A percentile compares a stretch with the other conserved stretches of the same genome.
Conservation (phyloP, 1,284 basidiomycete species). For the Heterobasidion occidentale region DNA sequence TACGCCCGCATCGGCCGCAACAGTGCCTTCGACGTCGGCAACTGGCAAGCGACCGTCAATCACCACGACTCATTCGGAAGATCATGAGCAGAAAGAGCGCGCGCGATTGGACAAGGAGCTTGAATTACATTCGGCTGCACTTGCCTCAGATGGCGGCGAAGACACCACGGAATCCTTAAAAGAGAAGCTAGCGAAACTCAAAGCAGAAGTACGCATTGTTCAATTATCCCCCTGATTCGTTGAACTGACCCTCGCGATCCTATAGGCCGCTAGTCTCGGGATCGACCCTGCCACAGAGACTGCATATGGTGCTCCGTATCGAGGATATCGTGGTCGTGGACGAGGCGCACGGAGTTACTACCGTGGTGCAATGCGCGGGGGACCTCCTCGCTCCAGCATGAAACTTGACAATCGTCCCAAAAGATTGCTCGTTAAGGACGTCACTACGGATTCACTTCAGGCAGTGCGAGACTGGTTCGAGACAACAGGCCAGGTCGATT, state of each 20-base stretch:
- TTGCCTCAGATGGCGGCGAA: slow-evolving; percentile 22
- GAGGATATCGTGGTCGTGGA: slow-evolving; percentile 68
- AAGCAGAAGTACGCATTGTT: slow-evolving; percentile 59
- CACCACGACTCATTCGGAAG: slow-evolving; percentile 24
- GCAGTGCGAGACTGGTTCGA: slow-evolving; percentile 79
- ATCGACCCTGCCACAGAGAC: slow-evolving; percentile 31
- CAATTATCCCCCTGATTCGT: neutral
- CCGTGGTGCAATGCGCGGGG: slow-evolving; percentile 59
- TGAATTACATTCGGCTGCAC: slow-evolving; percentile 47
- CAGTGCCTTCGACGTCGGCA: slow-evolving; percentile 14
- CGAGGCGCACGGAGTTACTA: slow-evolving; percentile 53
- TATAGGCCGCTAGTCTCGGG: slow-evolving; percentile 74
- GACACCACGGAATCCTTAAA: slow-evolving; percentile 69
- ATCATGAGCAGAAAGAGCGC: slow-evolving; percentile 45
- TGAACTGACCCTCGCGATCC: slow-evolving; percentile 5
- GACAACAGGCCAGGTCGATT: slow-evolving; percentile 63
- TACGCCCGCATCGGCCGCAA: slow-evolving; percentile 21
- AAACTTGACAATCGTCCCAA: slow-evolving; percentile 89
- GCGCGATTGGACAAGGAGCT: slow-evolving; percentile 72
- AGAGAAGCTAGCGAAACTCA: slow-evolving; percentile 75
- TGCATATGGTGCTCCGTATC: slow-evolving; percentile 37
- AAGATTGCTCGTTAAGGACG: slow-evolving; percentile 70
- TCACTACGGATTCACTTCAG: slow-evolving; percentile 44
- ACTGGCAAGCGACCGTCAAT: slow-evolving; percentile 16
- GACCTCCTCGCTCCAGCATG: slow-evolving; percentile 61